These are phyloP conservation scores for Podosphaera xanthii DNA, from an alignment of 2,329 filamentous ascomycete species.

Conservation along the genomic window DNA sequence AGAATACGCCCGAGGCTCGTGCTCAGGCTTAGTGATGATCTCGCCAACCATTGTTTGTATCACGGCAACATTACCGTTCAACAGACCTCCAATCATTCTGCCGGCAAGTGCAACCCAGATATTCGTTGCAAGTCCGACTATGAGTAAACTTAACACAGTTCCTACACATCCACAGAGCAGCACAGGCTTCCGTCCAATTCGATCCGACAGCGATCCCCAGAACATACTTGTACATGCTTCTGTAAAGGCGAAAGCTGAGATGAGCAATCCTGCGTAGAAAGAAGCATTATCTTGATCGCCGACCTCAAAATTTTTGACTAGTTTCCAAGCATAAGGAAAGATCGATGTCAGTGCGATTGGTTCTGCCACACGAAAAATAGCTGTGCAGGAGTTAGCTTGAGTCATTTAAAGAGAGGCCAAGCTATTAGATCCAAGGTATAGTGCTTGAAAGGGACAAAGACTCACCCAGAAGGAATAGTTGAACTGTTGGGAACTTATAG, in stretches of 20 bases:
- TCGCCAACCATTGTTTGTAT: conserved; percentile 78
- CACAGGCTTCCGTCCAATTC: conserved; percentile 65
- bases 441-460: conserved; percentile 4
- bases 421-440: neutral
- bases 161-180: conserved; percentile 61
- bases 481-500: conserved; percentile 56
- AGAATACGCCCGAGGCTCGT: conserved; percentile 71
- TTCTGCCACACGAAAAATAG: conserved; percentile 78
- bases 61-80: conserved; percentile 82
- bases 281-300: conserved; percentile 54
- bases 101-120: conserved; percentile 67
- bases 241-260: conserved; percentile 64
- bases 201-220: conserved; percentile 69
- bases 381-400: conserved; percentile 6
- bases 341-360: conserved; percentile 85
- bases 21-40: conserved; percentile 58
- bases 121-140: conserved; percentile 63
- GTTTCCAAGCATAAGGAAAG: conserved; percentile 75
- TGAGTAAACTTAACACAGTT: conserved; percentile 60
- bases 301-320: conserved; percentile 54
- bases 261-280: conserved; percentile 71
- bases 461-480: conserved; percentile 69
- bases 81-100: conserved; percentile 51
- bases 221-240: conserved; percentile 71
- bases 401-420: neutral